Evolutionary conservation across 2,329 filamentous ascomycete species (phyloP).

Genomic region (Trichoderma hamatum): DNA sequence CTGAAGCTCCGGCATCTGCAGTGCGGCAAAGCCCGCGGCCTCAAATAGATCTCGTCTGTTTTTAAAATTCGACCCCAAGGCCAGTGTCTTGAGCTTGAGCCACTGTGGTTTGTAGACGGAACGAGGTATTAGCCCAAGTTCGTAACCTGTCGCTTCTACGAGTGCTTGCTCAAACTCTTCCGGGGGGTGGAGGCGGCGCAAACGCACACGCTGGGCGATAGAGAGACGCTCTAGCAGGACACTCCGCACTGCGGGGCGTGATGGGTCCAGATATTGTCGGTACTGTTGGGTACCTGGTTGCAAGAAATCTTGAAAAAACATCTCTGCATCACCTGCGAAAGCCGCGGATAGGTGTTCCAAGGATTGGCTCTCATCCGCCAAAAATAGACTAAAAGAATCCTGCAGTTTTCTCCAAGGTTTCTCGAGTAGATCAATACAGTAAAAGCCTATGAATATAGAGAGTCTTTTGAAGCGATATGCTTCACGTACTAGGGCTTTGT

Average conservation of each 20-base stretch:
- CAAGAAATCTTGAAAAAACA: background rate
- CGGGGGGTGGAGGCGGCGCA: background rate
- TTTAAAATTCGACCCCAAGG: background rate
- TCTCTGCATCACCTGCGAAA: background rate
- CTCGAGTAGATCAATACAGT: too few species aligned
- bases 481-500: background rate
- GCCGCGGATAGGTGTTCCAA: background rate
- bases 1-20: background rate
- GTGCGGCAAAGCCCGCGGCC: background rate
- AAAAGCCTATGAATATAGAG: background rate
- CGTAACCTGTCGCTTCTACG: background rate
- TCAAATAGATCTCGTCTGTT: background rate
- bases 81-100: background rate
- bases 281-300: background rate
- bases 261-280: background rate
- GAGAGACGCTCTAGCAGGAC: background rate
- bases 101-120: background rate
- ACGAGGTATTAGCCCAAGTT: background rate
- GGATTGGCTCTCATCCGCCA: background rate
- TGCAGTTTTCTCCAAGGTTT: background rate
- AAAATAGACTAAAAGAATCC: background rate
- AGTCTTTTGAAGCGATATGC: background rate
- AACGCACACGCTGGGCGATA: background rate
- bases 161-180: background rate
- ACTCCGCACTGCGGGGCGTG: background rate